phyloP scores from a whole-genome alignment of 148 eudicot genomes.

The Rhododendron henanense region DNA sequence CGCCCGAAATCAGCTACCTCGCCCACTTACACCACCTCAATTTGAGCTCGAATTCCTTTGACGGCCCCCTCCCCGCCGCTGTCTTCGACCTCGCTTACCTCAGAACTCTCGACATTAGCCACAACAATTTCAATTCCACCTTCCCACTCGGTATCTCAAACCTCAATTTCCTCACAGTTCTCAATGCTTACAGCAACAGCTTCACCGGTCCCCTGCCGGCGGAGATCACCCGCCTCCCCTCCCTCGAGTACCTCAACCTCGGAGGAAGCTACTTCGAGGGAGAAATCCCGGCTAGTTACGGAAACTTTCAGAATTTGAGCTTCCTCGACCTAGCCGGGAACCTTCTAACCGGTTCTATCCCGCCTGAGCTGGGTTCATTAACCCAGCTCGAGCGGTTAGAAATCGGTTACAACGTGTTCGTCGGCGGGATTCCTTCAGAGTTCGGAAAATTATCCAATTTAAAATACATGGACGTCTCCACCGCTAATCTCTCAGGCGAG shows the following conservation, averaged over 20 bases:
- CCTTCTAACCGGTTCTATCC: constrained; percentile 51
- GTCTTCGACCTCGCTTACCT: constrained; percentile 55
- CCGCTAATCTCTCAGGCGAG: constrained; percentile 53
- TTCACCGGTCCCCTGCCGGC: constrained; percentile 66
- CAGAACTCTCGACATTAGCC: constrained; percentile 62
- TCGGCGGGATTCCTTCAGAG: constrained; percentile 44
- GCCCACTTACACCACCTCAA: constrained; percentile 47
- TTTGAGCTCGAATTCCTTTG: constrained; percentile 52
- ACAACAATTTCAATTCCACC: constrained; percentile 55
- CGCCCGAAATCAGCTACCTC: constrained; percentile 40
- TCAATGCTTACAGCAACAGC: constrained; percentile 74
- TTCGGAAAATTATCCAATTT: constrained; percentile 47
- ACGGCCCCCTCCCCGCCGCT: constrained; percentile 41
- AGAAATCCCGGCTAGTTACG: constrained; percentile 55
- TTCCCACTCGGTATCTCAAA: constrained; percentile 65
- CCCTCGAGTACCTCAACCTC: constrained; percentile 66
- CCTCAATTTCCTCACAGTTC: constrained; percentile 37
- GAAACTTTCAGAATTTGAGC: constrained; percentile 41
- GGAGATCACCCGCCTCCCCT: constrained; percentile 35
- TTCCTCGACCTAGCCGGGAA: constrained; percentile 67
- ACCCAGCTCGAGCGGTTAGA: constrained; percentile 47
- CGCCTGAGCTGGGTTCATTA: constrained; percentile 43
- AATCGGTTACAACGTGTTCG: constrained; percentile 62
- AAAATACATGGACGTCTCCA: constrained; percentile 58
- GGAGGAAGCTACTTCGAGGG: constrained; percentile 89